Evolutionary conservation across 225 moss, liverwort and hornwort genomes (phyloP), one percentile per base, ranked within the genome.

Genomic region (Thuidium tamariscinum): DNA sequence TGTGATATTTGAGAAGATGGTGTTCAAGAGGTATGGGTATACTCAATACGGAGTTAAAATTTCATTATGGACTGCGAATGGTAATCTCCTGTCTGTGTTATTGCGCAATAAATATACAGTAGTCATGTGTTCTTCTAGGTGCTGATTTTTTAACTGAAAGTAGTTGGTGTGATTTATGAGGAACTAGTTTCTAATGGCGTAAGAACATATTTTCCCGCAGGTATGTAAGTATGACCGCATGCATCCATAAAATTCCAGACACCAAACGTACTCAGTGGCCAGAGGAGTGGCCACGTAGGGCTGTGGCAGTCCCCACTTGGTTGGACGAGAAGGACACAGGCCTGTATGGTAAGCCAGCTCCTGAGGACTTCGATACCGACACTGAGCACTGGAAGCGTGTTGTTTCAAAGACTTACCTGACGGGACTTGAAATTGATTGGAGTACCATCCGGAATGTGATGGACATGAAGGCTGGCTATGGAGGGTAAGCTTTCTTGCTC

Each of bases 171-270:
- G 39, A 88, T 76, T 72, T 37, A 11, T 29, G 77, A 68, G 32
- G 61, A 90, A 26, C 17, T 57, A 34, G 60, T 72, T 66, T 26
- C 52, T 88, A 37, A 86, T 52, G 25, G 26, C 18, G 41, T 70
- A 42, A 12, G 20, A 30, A 17, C 49, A 44, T 51, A 27, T 37
- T 21, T n/a, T 54, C 69, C 13, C 27, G 62, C 89, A 97, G 97
- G 95, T 91, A 96, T 85, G 93, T 96, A 34, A 93, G 84, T 70
- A 98, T 96, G 95, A 94, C 94, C 14, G 86, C 92, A 69, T 98
- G 97, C 86, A 82, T 98, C 59, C 95, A 96, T 76, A 93, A 93
- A 79, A 93, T 98, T 72, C 96, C 96, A 78, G 83, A 85, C 84
- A 83, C 74, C 87, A 95, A 86, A 87, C 91, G 82, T 69, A 76